Percentiles rank a stretch among this genome's conserved stretches.
phyloP scores from a whole-genome alignment of 2,329 filamentous ascomycete genomes.

The Tolypocladium paradoxum region DNA sequence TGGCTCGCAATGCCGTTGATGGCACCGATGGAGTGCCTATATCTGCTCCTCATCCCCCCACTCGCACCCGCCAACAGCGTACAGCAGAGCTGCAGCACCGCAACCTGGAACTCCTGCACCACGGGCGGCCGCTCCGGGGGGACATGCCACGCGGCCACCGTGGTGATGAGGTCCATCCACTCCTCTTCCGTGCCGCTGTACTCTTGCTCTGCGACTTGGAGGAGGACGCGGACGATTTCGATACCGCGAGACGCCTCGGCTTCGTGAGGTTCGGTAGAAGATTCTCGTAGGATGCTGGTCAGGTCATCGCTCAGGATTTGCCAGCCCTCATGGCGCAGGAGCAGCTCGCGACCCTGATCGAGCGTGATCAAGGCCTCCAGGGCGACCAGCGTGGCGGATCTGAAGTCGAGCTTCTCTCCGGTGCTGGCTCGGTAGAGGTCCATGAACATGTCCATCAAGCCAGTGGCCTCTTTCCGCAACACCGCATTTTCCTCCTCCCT shows the following conservation, averaged over 20 bases:
- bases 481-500: slow-evolving; percentile 54
- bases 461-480: slow-evolving; percentile 44
- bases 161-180: slow-evolving; percentile 46
- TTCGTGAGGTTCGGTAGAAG: slow-evolving; percentile 12
- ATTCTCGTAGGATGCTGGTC: slow-evolving; percentile 26
- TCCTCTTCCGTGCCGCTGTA: slow-evolving; percentile 33
- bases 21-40: slow-evolving; percentile 38
- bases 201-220: slow-evolving; percentile 39
- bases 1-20: slow-evolving; percentile 36
- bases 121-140: slow-evolving; percentile 15
- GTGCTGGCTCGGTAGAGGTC: slow-evolving; percentile 43
- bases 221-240: slow-evolving; percentile 45
- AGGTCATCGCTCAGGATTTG: slow-evolving; percentile 39
- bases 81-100: slow-evolving; percentile 44
- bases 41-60: slow-evolving; percentile 36
- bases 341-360: slow-evolving; percentile 33
- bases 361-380: slow-evolving; percentile 46
- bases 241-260: slow-evolving; percentile 33
- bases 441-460: slow-evolving; percentile 52
- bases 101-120: slow-evolving; percentile 40
- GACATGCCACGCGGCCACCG: slow-evolving; percentile 36
- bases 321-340: slow-evolving; percentile 46
- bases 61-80: slow-evolving; percentile 37
- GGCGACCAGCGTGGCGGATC: slow-evolving; percentile 45
- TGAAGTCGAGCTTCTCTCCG: slow-evolving; percentile 36